Percentiles rank a stretch among this genome's conserved stretches.
These are phyloP conservation scores for Theileria sp. DNA, from an alignment of 169 alveolate genomes.

Conservation along the genomic window DNA sequence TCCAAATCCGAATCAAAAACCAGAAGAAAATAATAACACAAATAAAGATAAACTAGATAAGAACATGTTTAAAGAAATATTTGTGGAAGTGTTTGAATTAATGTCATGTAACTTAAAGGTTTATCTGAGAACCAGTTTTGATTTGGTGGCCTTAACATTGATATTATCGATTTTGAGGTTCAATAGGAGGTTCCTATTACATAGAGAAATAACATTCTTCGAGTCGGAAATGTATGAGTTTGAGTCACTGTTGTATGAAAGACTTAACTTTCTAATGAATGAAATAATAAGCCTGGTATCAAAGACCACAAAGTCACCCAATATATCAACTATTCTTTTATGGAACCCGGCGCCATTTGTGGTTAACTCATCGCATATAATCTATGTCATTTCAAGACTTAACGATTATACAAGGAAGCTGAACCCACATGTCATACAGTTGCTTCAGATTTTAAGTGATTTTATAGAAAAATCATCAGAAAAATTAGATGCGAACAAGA, in stretches of 20 bases:
- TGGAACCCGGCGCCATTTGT: constrained; percentile 61
- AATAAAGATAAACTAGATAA: background rate
- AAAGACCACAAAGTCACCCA: constrained; percentile 18
- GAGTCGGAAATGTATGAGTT: constrained; percentile 41
- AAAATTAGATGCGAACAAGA: constrained; percentile 11
- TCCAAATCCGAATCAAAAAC: background rate
- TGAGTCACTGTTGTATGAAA: constrained; percentile 17
- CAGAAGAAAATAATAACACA: background rate
- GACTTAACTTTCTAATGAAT: constrained; percentile 28
- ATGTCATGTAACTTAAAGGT: constrained; percentile 27
- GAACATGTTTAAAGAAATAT: constrained; percentile 33
- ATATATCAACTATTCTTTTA: constrained; percentile 21
- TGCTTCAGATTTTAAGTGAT: background rate
- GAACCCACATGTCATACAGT: background rate
- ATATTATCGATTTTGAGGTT: constrained; percentile 19
- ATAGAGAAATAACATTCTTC: constrained; percentile 30
- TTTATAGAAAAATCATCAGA: background rate
- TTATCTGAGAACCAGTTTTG: constrained; percentile 23
- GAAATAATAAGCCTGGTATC: constrained; percentile 23
- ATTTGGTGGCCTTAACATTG: constrained; percentile 40
- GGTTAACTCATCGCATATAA: constrained; percentile 43
- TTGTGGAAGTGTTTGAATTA: constrained; percentile 39
- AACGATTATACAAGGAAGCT: constrained; percentile 14
- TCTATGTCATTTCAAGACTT: constrained; percentile 3
- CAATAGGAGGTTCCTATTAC: constrained; percentile 34